Conservation (phyloP, 2,329 filamentous ascomycete species). For the Colletotrichum endophyticum region DNA sequence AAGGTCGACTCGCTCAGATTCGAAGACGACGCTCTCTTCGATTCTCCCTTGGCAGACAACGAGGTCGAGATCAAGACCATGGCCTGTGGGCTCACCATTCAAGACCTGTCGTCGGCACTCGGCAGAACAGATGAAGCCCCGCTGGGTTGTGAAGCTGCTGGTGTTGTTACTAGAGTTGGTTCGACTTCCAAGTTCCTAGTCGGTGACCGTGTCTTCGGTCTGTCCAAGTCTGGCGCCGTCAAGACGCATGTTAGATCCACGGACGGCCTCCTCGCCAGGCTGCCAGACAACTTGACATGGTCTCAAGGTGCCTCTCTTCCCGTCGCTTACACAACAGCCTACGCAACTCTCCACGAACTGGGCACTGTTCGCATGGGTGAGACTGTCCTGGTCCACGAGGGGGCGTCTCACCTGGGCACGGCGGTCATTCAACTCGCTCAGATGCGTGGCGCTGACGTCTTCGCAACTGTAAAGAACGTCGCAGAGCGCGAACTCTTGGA, state of each 20-base stretch:
- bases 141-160: slow-evolving; percentile 35
- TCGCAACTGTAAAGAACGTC: slow-evolving; percentile 30
- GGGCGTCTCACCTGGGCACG: slow-evolving; percentile 37
- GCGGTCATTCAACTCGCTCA: slow-evolving; percentile 37
- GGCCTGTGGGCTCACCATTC: slow-evolving; percentile 48
- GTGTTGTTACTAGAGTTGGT: slow-evolving; percentile 36
- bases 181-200: slow-evolving; percentile 29
- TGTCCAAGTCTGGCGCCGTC: slow-evolving; percentile 20
- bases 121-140: slow-evolving; percentile 21
- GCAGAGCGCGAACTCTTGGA: slow-evolving; percentile 32
- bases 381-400: slow-evolving; percentile 38
- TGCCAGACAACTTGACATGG: slow-evolving; percentile 41
- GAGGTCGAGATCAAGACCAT: slow-evolving; percentile 47
- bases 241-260: slow-evolving; percentile 24
- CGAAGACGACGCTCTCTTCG: slow-evolving; percentile 25
- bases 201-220: slow-evolving; percentile 32
- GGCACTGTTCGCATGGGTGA: slow-evolving; percentile 30
- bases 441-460: slow-evolving; percentile 33
- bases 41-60: slow-evolving; percentile 31
- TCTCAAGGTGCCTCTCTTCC: slow-evolving; percentile 37
- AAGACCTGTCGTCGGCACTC: slow-evolving; percentile 42
- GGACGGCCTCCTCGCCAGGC: slow-evolving; percentile 30
- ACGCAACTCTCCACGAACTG: slow-evolving; percentile 30
- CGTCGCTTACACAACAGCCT: slow-evolving; percentile 33
- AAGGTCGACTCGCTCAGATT: slow-evolving; percentile 28